A percentile compares a stretch with the other conserved stretches of the same genome.
Evolutionary conservation across 2,329 filamentous ascomycete genomes (phyloP).

Genomic region (Dichotomopilus funicola): DNA sequence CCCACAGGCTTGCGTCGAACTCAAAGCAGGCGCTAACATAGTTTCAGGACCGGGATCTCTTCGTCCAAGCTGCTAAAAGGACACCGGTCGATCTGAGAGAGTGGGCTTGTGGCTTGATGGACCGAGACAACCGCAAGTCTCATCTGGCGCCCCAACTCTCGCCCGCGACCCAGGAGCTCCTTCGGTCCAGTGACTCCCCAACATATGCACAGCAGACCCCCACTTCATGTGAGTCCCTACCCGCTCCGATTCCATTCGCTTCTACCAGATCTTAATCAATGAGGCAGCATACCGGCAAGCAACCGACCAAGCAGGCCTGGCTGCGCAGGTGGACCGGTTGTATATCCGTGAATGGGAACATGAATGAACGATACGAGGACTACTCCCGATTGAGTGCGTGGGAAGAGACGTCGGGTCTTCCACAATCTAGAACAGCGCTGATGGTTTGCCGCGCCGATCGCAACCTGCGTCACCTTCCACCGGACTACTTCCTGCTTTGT

Average conservation of each 20-base stretch:
- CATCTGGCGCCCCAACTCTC: constrained; percentile 77
- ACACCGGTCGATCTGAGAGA: constrained; percentile 90
- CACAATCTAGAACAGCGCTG: too few relatives aligned
- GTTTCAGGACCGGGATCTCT: constrained; percentile 76
- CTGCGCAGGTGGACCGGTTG: constrained; percentile 37
- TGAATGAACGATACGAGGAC: constrained; percentile 37
- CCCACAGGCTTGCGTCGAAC: too few relatives aligned
- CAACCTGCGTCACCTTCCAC: neutral
- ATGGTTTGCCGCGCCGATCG: too few relatives aligned
- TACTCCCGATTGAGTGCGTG: neutral
- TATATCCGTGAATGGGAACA: constrained; percentile 48
- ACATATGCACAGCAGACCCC: constrained; percentile 52
- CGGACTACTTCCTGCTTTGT: neutral
- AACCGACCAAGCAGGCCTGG: constrained; percentile 42
- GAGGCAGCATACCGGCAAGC: constrained; percentile 39
- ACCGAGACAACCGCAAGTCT: constrained; percentile 90
- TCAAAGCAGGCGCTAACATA: constrained; percentile 22
- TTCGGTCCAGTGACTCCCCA: constrained; percentile 58
- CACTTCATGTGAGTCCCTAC: constrained; percentile 63
- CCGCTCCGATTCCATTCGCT: constrained; percentile 50
- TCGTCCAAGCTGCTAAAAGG: constrained; percentile 91
- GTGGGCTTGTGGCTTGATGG: constrained; percentile 92
- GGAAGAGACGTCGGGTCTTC: neutral
- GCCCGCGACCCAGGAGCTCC: constrained; percentile 69
- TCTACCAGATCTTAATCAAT: constrained; percentile 42